Percentiles rank a stretch among this genome's conserved stretches.
Evolutionary conservation across 2,329 filamentous ascomycete species (phyloP).

Genomic region (Fusarium veterinarium): DNA sequence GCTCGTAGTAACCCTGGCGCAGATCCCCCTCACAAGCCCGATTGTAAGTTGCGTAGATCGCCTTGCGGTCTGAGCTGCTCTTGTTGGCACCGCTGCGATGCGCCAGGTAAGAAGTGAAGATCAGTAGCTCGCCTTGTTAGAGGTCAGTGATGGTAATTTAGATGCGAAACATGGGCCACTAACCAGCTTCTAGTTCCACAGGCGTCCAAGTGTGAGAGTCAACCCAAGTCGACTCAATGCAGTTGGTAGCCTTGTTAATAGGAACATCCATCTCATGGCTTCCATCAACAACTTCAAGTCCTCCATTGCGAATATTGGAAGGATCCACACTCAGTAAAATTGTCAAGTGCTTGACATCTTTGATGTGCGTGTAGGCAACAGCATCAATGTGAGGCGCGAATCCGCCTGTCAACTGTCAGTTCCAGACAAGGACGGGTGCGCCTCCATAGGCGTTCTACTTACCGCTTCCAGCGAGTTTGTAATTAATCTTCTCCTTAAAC

Average conservation of each 20-base stretch:
- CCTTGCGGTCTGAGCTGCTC: neutral
- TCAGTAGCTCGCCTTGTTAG: neutral
- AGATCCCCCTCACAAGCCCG: neutral
- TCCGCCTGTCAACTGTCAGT: neutral
- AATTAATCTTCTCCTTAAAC: constrained; percentile 1
- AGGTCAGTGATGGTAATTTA: neutral
- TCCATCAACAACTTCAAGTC: neutral
- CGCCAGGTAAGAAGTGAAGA: neutral
- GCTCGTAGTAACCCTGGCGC: neutral
- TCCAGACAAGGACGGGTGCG: rapidly evolving
- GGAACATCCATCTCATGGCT: neutral
- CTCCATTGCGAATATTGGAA: neutral
- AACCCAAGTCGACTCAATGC: neutral
- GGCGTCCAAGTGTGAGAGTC: neutral
- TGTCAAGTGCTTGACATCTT: neutral
- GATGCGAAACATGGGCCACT: rapidly evolving
- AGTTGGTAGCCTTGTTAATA: neutral
- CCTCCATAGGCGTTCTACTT: rapidly evolving
- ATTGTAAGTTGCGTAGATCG: neutral
- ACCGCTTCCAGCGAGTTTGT: neutral
- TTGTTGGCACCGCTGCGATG: neutral
- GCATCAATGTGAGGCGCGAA: neutral
- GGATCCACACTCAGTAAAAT: neutral
- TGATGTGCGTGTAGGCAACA: neutral
- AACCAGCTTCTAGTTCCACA: neutral